Conservation (phyloP, 768 basidiomycete species). For the Rickenella mellea region DNA sequence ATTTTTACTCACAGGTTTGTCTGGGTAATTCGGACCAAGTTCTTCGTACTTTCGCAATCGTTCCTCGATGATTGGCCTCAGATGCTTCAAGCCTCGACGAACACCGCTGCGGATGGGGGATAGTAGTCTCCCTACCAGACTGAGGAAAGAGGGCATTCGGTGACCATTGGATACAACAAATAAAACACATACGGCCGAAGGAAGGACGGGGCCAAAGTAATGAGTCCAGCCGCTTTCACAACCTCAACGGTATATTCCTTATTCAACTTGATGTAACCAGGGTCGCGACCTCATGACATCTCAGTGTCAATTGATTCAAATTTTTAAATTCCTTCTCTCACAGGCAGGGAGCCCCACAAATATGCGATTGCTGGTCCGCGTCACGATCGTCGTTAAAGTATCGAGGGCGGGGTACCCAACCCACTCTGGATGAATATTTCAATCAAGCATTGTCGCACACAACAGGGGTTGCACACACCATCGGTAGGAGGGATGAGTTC, state of each 20-base stretch:
- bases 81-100: constrained; percentile 10
- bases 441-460: constrained; percentile 8
- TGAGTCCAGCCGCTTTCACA: constrained; percentile 17
- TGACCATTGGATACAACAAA: constrained; percentile 10
- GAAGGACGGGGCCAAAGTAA: constrained; percentile 30
- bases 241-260: constrained; percentile 27
- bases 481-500: constrained; percentile 23
- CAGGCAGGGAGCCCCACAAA: constrained; percentile 39
- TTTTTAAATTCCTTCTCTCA: constrained; percentile 16
- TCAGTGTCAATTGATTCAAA: background rate
- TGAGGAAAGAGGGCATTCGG: background rate
- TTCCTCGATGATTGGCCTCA: constrained; percentile 24
- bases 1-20: constrained; percentile 23
- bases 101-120: constrained; percentile 10
- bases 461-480: constrained; percentile 4
- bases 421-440: constrained; percentile 31
- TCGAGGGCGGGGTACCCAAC: constrained; percentile 16
- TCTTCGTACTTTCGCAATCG: constrained; percentile 20
- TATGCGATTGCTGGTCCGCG: constrained; percentile 29
- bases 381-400: constrained; percentile 25
- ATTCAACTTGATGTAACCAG: constrained; percentile 29
- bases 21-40: constrained; percentile 23
- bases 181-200: constrained; percentile 30
- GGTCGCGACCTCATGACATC: constrained; percentile 26
- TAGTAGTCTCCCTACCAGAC: constrained; percentile 11